These are phyloP conservation scores for Lasiodiplodia sp. DNA, from an alignment of 2,329 filamentous ascomycete genomes.

Conservation along the genomic window DNA sequence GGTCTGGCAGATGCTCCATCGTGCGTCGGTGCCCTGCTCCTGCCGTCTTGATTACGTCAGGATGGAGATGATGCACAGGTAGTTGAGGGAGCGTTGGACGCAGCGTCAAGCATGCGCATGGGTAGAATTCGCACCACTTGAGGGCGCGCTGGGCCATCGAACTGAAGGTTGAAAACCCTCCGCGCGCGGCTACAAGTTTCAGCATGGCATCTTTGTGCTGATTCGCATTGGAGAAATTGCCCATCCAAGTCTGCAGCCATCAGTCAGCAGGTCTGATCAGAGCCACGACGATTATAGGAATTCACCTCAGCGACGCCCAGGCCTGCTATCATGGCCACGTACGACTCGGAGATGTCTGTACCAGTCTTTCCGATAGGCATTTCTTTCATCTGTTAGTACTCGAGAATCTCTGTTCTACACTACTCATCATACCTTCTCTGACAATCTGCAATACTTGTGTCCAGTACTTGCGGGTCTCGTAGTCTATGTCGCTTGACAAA, in stretches of 20 bases:
- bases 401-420: no score
- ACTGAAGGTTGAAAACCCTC: background rate
- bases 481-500: background rate
- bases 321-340: conserved; percentile 4
- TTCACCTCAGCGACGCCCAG: conserved; percentile 3
- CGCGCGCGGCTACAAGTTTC: background rate
- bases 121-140: conserved; percentile 17
- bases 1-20: background rate
- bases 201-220: background rate
- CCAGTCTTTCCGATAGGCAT: conserved; percentile 13
- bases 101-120: background rate
- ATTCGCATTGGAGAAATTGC: background rate
- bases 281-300: background rate
- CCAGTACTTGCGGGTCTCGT: conserved; percentile 1
- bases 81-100: background rate
- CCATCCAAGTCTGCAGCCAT: background rate
- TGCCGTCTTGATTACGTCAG: background rate
- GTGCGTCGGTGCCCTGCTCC: background rate
- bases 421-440: background rate
- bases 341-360: background rate
- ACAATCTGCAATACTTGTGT: background rate
- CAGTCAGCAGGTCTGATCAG: background rate
- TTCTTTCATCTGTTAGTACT: background rate
- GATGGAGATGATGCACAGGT: background rate
- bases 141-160: background rate